Conservation (phyloP, 192 early-diverging fungal genomes). For the Coemansia sp. region DNA sequence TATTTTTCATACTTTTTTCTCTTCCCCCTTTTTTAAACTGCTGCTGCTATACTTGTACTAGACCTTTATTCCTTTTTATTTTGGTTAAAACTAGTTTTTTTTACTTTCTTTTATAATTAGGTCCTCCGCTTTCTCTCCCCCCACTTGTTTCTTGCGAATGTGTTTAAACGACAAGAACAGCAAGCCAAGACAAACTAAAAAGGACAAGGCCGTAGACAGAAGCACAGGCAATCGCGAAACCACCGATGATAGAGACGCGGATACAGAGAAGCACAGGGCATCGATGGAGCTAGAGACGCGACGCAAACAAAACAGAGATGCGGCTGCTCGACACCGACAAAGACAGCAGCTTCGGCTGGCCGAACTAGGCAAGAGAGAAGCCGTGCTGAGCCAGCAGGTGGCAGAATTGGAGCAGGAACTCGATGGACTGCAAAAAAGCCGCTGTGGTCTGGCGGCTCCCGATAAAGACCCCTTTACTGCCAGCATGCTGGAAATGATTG, state of each 20-base stretch:
- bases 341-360: constrained; percentile 35
- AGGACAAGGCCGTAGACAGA: neutral
- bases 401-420: constrained; percentile 36
- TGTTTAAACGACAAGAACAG: neutral
- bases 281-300: constrained; percentile 16
- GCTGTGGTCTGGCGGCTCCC: constrained; percentile 16
- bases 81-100: no score
- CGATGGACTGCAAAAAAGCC: constrained; percentile 6
- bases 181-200: neutral
- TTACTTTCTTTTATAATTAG: no score
- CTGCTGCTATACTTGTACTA: neutral
- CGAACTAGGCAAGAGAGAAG: constrained; percentile 20
- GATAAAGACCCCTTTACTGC: constrained; percentile 26
- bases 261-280: neutral
- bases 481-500: constrained; percentile 20
- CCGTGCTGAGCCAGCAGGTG: constrained; percentile 32
- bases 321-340: constrained; percentile 40
- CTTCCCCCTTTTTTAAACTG: neutral
- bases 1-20: neutral
- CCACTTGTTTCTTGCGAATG: no score
- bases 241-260: no score
- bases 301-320: constrained; percentile 42
- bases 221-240: neutral
- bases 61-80: neutral
- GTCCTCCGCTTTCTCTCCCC: no score